Evolutionary conservation across 108 stramenopile species (phyloP).

Genomic region (Stephanodiscus triporus): DNA sequence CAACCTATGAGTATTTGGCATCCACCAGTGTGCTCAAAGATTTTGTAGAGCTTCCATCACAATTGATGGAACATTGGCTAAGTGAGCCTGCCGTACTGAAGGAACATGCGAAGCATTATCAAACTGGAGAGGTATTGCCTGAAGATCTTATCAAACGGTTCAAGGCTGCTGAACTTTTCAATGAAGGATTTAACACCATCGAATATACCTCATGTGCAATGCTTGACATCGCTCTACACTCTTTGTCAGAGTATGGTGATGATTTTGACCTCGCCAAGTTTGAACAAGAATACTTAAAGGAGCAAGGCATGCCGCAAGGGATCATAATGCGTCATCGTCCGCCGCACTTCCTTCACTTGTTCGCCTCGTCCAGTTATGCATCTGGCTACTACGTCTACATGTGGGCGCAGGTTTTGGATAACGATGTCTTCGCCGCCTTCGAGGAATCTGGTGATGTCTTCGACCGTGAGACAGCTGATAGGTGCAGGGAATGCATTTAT

Average conservation of each 20-base stretch:
- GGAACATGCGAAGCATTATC: conserved; percentile 63
- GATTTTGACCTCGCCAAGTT: conserved; percentile 71
- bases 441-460: conserved; percentile 74
- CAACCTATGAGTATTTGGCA: conserved; percentile 66
- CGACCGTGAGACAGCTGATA: conserved; percentile 54
- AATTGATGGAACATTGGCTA: conserved; percentile 86
- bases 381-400: conserved; percentile 71
- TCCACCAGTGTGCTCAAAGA: conserved; percentile 74
- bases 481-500: conserved; percentile 68
- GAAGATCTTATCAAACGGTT: conserved; percentile 70
- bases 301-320: conserved; percentile 75
- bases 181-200: conserved; percentile 79
- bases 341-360: conserved; percentile 71
- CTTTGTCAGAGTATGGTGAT: conserved; percentile 62
- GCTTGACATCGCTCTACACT: conserved; percentile 73
- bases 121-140: conserved; percentile 71
- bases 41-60: conserved; percentile 81
- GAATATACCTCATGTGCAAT: conserved; percentile 83
- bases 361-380: conserved; percentile 61
- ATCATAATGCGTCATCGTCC: conserved; percentile 82
- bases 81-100: conserved; percentile 65
- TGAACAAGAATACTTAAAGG: conserved; percentile 65
- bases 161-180: conserved; percentile 67
- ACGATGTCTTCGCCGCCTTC: conserved; percentile 81
- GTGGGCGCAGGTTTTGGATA: conserved; percentile 66